These are phyloP conservation scores for Geranium incanum DNA, from an alignment of 441 rosid genomes.

Conservation along the genomic window DNA sequence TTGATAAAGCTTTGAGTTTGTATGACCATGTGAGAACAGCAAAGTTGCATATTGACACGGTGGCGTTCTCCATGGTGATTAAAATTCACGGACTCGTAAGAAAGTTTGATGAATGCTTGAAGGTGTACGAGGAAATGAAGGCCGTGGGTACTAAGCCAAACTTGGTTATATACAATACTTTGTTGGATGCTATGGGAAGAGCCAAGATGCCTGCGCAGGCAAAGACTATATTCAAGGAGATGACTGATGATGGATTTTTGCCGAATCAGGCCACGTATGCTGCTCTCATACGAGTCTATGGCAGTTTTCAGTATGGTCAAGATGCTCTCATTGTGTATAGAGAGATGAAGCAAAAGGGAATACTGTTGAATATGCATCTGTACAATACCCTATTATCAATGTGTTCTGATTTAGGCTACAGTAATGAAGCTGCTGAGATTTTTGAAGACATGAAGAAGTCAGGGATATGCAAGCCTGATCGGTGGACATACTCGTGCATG, in stretches of 20 bases:
- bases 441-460: conserved; percentile 1
- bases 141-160: not conserved
- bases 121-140: conserved; percentile 2
- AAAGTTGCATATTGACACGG: not conserved
- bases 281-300: conserved; percentile 3
- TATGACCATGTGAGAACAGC: not conserved
- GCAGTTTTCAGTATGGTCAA: not conserved
- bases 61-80: not conserved
- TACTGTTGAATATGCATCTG: not conserved
- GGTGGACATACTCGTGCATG: not conserved
- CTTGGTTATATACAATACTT: not conserved
- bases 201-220: not conserved
- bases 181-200: conserved; percentile 3
- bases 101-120: not conserved
- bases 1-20: not conserved
- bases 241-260: not conserved
- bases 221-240: not conserved
- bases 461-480: not conserved
- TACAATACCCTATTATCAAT: conserved; percentile 1
- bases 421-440: conserved; percentile 6
- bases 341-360: not conserved
- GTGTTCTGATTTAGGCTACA: conserved; percentile 1
- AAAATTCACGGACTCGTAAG: not conserved
- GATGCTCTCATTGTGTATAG: conserved; percentile 1
- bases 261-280: conserved; percentile 2